Conservation (phyloP, 2,329 filamentous ascomycete genomes). For the Aureobasidium mangrovei region DNA sequence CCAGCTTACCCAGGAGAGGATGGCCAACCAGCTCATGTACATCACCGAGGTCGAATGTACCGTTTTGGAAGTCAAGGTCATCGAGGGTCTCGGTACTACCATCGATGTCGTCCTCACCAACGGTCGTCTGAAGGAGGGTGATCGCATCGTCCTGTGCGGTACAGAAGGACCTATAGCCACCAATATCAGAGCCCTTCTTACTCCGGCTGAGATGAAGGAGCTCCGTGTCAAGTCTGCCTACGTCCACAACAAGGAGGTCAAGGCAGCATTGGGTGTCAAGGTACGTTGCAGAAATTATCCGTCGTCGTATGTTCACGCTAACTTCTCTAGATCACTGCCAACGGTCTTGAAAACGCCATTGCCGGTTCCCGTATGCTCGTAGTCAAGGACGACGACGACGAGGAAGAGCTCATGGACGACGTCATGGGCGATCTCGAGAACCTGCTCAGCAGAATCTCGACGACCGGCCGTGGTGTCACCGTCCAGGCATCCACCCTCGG, state of each 20-base stretch:
- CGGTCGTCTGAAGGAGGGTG: constrained; percentile 87
- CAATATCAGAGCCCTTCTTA: constrained; percentile 88
- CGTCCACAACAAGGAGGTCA: constrained; percentile 98
- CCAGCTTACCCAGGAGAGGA: constrained; percentile 88
- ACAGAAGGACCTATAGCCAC: constrained; percentile 94
- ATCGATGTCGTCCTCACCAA: constrained; percentile 97
- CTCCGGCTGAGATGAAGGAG: constrained; percentile 86
- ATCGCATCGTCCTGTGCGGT: constrained; percentile 89
- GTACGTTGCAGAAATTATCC: background rate
- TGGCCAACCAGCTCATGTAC: constrained; percentile 97
- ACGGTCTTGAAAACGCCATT: constrained; percentile 90
- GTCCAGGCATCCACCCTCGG: constrained; percentile 96
- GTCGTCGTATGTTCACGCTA: background rate
- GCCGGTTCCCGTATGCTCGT: constrained; percentile 92
- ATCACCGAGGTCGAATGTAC: constrained; percentile 96
- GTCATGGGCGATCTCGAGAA: constrained; percentile 91
- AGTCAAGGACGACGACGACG: constrained; percentile 88
- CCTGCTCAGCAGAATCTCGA: constrained; percentile 84
- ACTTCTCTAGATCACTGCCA: constrained; percentile 63
- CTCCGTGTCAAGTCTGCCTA: constrained; percentile 91
- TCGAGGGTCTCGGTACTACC: constrained; percentile 96
- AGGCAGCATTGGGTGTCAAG: constrained; percentile 95
- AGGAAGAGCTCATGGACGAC: constrained; percentile 84
- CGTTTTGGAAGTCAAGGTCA: constrained; percentile 96
- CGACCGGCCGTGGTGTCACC: constrained; percentile 85